These are phyloP conservation scores for Crithidia mellificae DNA, from an alignment of 208 protist genomes.

Conservation along the genomic window DNA sequence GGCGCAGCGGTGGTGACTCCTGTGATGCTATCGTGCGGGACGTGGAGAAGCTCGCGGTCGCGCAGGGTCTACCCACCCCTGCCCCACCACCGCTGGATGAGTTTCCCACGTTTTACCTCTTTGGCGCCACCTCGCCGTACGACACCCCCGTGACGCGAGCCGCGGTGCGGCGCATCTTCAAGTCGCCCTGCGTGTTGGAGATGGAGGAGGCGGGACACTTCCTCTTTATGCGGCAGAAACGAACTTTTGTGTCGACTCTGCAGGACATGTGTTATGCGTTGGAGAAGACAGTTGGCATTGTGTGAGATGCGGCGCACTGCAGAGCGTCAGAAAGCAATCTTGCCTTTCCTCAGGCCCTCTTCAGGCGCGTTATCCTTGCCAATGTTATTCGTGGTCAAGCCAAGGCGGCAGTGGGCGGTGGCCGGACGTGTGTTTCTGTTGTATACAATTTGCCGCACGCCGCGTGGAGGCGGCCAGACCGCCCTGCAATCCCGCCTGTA, in stretches of 20 bases:
- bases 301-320: not conserved
- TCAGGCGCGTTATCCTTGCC: too few species aligned
- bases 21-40: constrained; percentile 33
- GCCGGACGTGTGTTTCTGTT: too few species aligned
- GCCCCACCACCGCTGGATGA: constrained; percentile 23
- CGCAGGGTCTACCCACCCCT: constrained; percentile 10
- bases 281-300: constrained; percentile 13
- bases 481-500: too few species aligned
- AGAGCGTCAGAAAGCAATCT: too few species aligned
- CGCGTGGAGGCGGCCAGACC: too few species aligned
- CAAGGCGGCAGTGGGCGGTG: too few species aligned
- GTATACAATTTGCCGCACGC: too few species aligned
- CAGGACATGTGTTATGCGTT: constrained; percentile 34
- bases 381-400: too few species aligned
- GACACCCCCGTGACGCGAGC: constrained; percentile 20
- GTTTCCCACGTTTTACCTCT: constrained; percentile 37
- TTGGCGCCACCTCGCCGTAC: constrained; percentile 45
- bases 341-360: too few species aligned
- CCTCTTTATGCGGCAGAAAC: constrained; percentile 48
- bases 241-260: constrained; percentile 33
- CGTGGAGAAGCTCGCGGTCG: constrained; percentile 33
- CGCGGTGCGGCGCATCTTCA: constrained; percentile 31
- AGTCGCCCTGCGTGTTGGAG: constrained; percentile 35
- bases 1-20: constrained; percentile 7
- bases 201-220: constrained; percentile 48